phyloP scores from a whole-genome alignment of 2,329 filamentous ascomycete genomes.

The Cryphonectria naterciae region DNA sequence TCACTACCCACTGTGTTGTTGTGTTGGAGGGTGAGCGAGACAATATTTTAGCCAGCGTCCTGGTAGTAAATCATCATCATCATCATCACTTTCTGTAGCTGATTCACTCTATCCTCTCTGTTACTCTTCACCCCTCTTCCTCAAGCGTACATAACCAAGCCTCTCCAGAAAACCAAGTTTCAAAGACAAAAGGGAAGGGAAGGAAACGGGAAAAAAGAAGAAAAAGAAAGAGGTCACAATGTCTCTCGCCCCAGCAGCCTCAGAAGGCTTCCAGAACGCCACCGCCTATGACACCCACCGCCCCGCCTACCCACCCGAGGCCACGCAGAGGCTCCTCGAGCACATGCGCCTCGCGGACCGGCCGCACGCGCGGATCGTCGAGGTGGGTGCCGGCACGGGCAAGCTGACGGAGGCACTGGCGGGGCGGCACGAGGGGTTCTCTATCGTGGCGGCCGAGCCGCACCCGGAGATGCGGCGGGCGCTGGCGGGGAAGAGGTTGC shows the following conservation, averaged over 20 bases:
- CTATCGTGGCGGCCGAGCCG: conserved; percentile 61
- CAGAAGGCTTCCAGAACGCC: conserved; percentile 68
- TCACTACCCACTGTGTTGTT: not conserved
- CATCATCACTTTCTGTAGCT: not conserved
- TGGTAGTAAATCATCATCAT: not conserved
- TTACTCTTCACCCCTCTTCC: not conserved
- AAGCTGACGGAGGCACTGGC: conserved; percentile 51
- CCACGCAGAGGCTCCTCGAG: conserved; percentile 61
- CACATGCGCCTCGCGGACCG: conserved; percentile 55
- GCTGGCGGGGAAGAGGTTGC: conserved; percentile 61
- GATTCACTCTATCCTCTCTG: not conserved
- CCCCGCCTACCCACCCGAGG: conserved; percentile 65
- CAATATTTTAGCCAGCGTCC: not conserved
- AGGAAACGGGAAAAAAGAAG: not conserved
- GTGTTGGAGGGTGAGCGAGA: not conserved
- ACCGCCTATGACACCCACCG: conserved; percentile 68
- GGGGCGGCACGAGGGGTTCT: conserved; percentile 57
- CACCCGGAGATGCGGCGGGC: conserved; percentile 67
- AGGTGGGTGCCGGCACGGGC: conserved; percentile 41
- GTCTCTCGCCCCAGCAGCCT: conserved; percentile 38
- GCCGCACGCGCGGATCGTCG: conserved; percentile 45
- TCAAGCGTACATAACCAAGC: too few relatives aligned
- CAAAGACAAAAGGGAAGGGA: not conserved
- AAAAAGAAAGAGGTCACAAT: not conserved
- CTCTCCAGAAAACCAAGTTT: not conserved